Evolutionary conservation across 169 alveolate genomes (phyloP).

Genomic region (Plasmodium berghei): DNA sequence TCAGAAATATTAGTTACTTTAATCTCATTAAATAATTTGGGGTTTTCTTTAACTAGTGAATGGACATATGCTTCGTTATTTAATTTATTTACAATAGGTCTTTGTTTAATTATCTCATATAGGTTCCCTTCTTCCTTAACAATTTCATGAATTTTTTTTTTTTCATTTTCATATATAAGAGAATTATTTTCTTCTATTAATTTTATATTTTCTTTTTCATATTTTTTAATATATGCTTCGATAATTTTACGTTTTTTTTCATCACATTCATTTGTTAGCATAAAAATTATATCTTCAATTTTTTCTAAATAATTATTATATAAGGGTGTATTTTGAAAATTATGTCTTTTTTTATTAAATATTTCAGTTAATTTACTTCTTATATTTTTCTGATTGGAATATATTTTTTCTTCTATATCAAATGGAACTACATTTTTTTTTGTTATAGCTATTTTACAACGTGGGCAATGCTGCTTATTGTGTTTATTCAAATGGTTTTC

Average conservation of each 20-base stretch:
- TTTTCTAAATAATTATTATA: conserved; percentile 83
- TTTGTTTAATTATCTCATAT: conserved; percentile 85
- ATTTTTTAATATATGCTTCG: conserved; percentile 81
- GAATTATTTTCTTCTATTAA: conserved; percentile 82
- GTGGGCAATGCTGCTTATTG: conserved; percentile 69
- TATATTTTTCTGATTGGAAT: conserved; percentile 48
- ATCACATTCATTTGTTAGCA: conserved; percentile 76
- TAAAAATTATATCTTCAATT: conserved; percentile 71
- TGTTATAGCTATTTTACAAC: conserved; percentile 40
- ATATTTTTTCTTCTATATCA: conserved; percentile 66
- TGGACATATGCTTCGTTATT: conserved; percentile 51
- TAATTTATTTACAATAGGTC: conserved; percentile 79
- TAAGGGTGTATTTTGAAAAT: conserved; percentile 84
- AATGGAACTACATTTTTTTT: conserved; percentile 46
- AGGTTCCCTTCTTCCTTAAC: conserved; percentile 83
- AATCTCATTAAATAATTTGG: conserved; percentile 58
- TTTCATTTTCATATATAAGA: conserved; percentile 78
- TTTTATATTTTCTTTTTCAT: conserved; percentile 79
- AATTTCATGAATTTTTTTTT: conserved; percentile 79
- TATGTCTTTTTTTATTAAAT: conserved; percentile 83
- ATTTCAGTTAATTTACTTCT: conserved; percentile 70
- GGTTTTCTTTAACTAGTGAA: conserved; percentile 68
- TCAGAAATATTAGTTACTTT: conserved; percentile 32
- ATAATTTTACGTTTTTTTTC: conserved; percentile 78
- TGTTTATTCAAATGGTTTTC: conserved; percentile 53